Evolutionary conservation across 164 flowering plant genomes (phyloP).

Genomic region (Aristolochia contorta): DNA sequence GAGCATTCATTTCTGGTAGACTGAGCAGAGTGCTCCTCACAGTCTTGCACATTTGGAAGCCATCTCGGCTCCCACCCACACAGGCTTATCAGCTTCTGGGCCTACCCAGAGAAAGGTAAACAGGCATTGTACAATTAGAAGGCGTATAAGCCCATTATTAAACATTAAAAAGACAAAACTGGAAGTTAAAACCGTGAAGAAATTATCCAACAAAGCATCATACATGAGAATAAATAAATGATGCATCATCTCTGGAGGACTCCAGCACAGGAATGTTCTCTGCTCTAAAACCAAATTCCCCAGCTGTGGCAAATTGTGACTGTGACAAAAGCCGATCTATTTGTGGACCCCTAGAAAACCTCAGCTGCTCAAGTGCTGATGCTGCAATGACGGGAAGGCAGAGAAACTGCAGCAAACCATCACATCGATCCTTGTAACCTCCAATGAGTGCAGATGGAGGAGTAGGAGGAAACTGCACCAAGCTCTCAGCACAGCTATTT

Average conservation of each 20-base stretch:
- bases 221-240: slow-evolving; percentile 52
- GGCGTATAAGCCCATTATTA: not conserved
- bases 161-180: slow-evolving; percentile 2
- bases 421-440: slow-evolving; percentile 95
- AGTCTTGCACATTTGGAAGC: slow-evolving; percentile 83
- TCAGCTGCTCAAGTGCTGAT: slow-evolving; percentile 72
- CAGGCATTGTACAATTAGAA: slow-evolving; percentile 1
- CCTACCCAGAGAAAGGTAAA: slow-evolving; percentile 33
- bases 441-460: slow-evolving; percentile 91
- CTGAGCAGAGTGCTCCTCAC: slow-evolving; percentile 96
- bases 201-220: slow-evolving; percentile 14
- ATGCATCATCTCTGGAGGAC: slow-evolving; percentile 39
- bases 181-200: not conserved
- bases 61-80: slow-evolving; percentile 99
- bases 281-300: slow-evolving; percentile 47
- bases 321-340: slow-evolving; percentile 71
- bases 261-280: slow-evolving; percentile 46
- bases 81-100: slow-evolving; percentile 86
- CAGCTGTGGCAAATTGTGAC: slow-evolving; percentile 23
- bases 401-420: slow-evolving; percentile 81
- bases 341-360: slow-evolving; percentile 50
- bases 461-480: slow-evolving; percentile 97
- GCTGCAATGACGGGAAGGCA: slow-evolving; percentile 75
- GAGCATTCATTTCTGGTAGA: slow-evolving; percentile 84
- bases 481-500: slow-evolving; percentile 90